Evolutionary conservation across 495 filamentous ascomycete genomes (phyloP).

Genomic region (Polyplosphaeria fusca): DNA sequence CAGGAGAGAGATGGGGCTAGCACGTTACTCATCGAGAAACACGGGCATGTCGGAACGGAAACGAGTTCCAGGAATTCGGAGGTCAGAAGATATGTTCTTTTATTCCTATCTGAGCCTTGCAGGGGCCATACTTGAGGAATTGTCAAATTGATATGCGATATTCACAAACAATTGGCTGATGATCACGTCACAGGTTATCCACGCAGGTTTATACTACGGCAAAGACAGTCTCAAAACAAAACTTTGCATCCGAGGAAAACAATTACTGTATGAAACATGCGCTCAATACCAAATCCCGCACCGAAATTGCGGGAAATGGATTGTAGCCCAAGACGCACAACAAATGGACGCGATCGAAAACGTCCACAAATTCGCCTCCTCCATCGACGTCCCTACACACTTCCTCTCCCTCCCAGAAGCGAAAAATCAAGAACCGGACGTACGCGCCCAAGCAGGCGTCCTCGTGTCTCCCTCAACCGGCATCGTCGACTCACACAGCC

Average conservation of each 20-base stretch:
- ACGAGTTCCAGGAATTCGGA: slow-evolving; percentile 93
- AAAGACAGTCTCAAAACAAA: slow-evolving; percentile 69
- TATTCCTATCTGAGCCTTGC: neutral
- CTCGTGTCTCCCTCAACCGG: slow-evolving; percentile 82
- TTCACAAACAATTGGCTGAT: neutral
- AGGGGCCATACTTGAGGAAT: neutral
- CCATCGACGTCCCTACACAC: slow-evolving; percentile 68
- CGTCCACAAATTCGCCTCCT: slow-evolving; percentile 63
- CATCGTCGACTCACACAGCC: slow-evolving; percentile 81
- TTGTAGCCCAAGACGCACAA: slow-evolving; percentile 75
- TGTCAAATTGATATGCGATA: neutral
- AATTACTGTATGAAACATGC: slow-evolving; percentile 79
- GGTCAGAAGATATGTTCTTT: slow-evolving; percentile 38
- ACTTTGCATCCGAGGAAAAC: slow-evolving; percentile 74
- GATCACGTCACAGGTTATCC: slow-evolving; percentile 70
- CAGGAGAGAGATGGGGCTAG: slow-evolving; percentile 59
- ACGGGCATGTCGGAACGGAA: slow-evolving; percentile 76
- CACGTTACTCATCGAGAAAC: slow-evolving; percentile 80
- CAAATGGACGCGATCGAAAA: slow-evolving; percentile 65
- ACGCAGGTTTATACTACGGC: slow-evolving; percentile 93
- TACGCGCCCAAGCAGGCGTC: slow-evolving; percentile 65
- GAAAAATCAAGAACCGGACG: slow-evolving; percentile 63
- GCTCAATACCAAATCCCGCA: slow-evolving; percentile 61
- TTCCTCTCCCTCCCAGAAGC: slow-evolving; percentile 65
- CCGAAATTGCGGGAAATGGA: slow-evolving; percentile 83